Evolutionary conservation across 257 asterid genomes (phyloP), one percentile per base, ranked within the genome.

Genomic region (Penstemon eatonii): DNA sequence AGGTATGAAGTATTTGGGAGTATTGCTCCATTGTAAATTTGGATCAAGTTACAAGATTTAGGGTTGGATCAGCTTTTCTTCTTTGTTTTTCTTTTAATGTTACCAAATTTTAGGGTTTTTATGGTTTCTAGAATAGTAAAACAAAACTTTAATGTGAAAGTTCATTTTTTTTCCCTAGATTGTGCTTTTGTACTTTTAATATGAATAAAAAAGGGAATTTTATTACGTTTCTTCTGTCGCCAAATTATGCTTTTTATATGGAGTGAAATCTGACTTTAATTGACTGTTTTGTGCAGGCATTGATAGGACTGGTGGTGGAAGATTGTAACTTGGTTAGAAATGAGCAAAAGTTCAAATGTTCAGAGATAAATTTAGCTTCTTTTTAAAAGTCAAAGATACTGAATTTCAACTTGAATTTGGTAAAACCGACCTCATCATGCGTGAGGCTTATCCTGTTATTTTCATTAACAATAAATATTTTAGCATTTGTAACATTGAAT

Each of bases 41-140:
- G 33, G 33, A 25, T 25, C 33, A 25, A 25, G 33, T 25, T 25
- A 25, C 33, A 25, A 25, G 33, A 25, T 25, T 25, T 25, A 25
- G 85, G 85, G 81, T 68, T 79, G 56, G 73, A 74, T 84, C 63
- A 60, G 69, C 73, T 75, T 78, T 42, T 59, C 40, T 51, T 68
- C 56, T 49, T 50, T 55, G 33, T 33, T 51, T 54, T 58, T 11
- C 33, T 5, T 56, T 57, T 44, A 59, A 59, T 59, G 13, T 2
- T 60, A 5, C 45, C 46, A 51, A 13, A 15, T 41, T 42, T 52
- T 10, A 5, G 13, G 45, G 62, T 68, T 41, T 8, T 7, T 51
- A 8, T 49, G 13, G 3, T 67, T 65, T 9, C 7, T 59, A 9
- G 7, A 39, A 41, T n/a, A 25, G 33, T 43, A 2, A 19, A 40